Evolutionary conservation across 306 rosid species (phyloP), one percentile per base, ranked within the genome.

Genomic region (Cyclanthera cordifolia): DNA sequence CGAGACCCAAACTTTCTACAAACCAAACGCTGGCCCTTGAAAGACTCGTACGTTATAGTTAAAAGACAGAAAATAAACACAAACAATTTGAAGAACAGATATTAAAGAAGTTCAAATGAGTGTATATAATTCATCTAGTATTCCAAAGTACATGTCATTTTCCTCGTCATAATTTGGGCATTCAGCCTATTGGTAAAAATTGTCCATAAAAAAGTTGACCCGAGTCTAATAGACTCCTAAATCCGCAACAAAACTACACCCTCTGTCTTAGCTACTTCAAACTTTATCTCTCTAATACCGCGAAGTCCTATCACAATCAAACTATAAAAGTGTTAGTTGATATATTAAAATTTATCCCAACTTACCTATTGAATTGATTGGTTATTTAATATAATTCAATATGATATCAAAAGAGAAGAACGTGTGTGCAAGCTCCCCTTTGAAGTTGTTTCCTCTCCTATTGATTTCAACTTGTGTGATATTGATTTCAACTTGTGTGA

Each of bases 211-310:
- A 41, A 39, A 37, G 30, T 37, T 39, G 68, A 19, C 51, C 51
- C 19, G 51, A 58, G 6, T 15, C 45, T 58, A 0, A 19, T 16
- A 41, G 46, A 17, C 10, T 37, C 50, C 28, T 9, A 32, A 7
- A 61, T 48, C 50, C 49, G 41, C 47, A 61, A 61, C 2, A 61
- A 41, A 61, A 61, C 50, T 61, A 61, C 4, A 39, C 50, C 66
- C 57, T 55, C 61, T 37, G 50, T 34, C 34, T 60, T 37, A 34
- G 34, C 48, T 60, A 60, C 67, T 23, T 12, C 60, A 53, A 23
- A 16, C 16, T 9, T 47, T 47, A 14, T 47, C 52, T 14, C 21
- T 53, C 6, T 0, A 21, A 20, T 20, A 53, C 27, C 32, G 21
- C 70, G 19, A 41, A 34, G 8, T 34, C 8, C 41, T 9, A 34